Evolutionary conservation across 2,329 filamentous ascomycete species (phyloP), one percentile per base, ranked within the genome.

Genomic region (Claviceps citrina): DNA sequence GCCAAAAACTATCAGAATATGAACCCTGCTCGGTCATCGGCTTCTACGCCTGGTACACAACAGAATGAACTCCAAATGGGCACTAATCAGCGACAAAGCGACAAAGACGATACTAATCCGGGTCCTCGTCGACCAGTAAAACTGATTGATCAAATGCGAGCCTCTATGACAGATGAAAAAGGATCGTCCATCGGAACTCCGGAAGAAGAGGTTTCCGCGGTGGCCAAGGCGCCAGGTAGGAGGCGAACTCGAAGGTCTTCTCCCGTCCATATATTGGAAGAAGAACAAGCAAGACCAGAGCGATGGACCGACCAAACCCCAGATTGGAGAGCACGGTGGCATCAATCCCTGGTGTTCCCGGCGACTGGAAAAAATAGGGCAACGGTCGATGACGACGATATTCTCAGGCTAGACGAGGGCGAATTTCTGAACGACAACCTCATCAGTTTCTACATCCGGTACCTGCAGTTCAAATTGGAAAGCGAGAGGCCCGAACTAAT

Each of bases 361-460:
- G 50, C 61, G 5, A 63, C 60, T 20, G 74, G 75, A 3, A 72
- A 68, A 40, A 71, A 73, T 37, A 70, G 76, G 44, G 74, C 78
- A 1, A 75, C 70, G 1, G 75, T 91, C 1, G 73, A 83, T 42
- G 76, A 71, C 44, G 65, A 71, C n/a, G 84, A 91, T 52, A 76
- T 96, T 26, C 62, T 69, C 16, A 71, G 84, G 31, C 70, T 98
- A 3, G 79, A 93, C 44, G 83, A 93, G 46, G 83, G 78, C 10
- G 74, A 94, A 49, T 93, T 82, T 43, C 62, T 98, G 32, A 98
- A 98, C 54, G 91, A 98, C 62, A 94, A 85, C 52, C 64, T 98
- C 22, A 82, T 98, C 48, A 78, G 75, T 38, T 95, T 95, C 55
- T 94, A 93, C 54, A 67, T 94, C 41, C 77, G 81, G 24, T 83